A percentile compares a stretch with the other conserved stretches of the same genome.
phyloP scores from a whole-genome alignment of 345 rosid species.

The Acer campestre region DNA sequence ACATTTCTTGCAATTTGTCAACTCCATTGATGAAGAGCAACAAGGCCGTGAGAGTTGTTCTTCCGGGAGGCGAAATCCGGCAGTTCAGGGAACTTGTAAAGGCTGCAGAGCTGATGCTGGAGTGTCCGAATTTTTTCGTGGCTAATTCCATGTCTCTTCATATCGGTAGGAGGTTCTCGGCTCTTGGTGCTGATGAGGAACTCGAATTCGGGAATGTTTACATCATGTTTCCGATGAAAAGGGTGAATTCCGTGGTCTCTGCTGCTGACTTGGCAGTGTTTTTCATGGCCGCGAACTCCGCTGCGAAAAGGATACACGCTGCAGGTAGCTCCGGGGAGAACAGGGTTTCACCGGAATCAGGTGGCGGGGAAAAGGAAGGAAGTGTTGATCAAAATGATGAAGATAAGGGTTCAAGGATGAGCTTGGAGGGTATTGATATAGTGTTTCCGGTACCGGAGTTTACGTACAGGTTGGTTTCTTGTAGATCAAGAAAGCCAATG shows the following conservation, averaged over 20 bases:
- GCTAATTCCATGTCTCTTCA: slow-evolving; percentile 48
- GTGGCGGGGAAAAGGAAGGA: not conserved
- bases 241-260: slow-evolving; percentile 44
- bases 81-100: slow-evolving; percentile 46
- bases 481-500: slow-evolving; percentile 58
- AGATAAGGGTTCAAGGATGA: slow-evolving; percentile 20
- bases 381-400: not conserved
- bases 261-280: slow-evolving; percentile 58
- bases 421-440: slow-evolving; percentile 35
- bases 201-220: slow-evolving; percentile 58
- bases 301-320: slow-evolving; percentile 38
- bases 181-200: slow-evolving; percentile 64
- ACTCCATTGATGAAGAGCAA: slow-evolving; percentile 35
- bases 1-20: slow-evolving; percentile 47
- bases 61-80: slow-evolving; percentile 57
- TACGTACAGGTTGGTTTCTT: slow-evolving; percentile 35
- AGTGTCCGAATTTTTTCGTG: slow-evolving; percentile 59
- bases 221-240: slow-evolving; percentile 64
- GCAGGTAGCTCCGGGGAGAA: slow-evolving; percentile 11
- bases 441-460: slow-evolving; percentile 35
- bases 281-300: slow-evolving; percentile 52
- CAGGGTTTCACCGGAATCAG: slow-evolving; percentile 27
- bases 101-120: slow-evolving; percentile 76
- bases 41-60: slow-evolving; percentile 48
- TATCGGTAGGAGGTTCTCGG: slow-evolving; percentile 54